Evolutionary conservation across 768 basidiomycete genomes (phyloP), one percentile per base, ranked within the genome.

Genomic region (Collybiopsis luxurians): DNA sequence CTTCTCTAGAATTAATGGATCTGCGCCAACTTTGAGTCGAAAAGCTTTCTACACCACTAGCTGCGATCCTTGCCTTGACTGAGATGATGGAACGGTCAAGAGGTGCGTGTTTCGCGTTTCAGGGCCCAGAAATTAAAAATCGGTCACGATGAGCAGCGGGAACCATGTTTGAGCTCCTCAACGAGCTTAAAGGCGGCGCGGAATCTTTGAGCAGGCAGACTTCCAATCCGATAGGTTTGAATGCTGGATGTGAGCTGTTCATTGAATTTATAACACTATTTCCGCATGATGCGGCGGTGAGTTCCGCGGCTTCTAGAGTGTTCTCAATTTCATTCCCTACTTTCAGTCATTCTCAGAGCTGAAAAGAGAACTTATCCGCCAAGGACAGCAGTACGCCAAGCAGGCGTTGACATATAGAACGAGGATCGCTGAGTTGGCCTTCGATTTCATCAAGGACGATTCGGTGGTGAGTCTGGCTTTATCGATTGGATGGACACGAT

Each of bases 391-490:
- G 64, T 96, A 92, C 71, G 88, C 83, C 28, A 69, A 80, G 45
- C 85, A 90, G 64, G 94, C 93, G 13, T 79, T 92, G 45, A 83
- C 88, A 43, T 98, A 92, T 77, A 84, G 95, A 56, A 82, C 83
- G 58, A 93, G 91, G 71, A 98, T 99, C 63, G 93, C 94, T 36
- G 82, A 88, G 59, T 79, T 94, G 21, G 85, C 89, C n/a, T 82
- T 93, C 47, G 87, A 87, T 45, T 98, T 98, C 76, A 92, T 98
- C 68, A 89, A 90, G 68, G 97, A 99, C 66, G 95, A 92, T 69
- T 93, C 91, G 7, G 90, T 93, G 67, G 92, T 89, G 68, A 65
- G 80, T 69, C 26, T 51, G 43, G 48, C 53, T 55, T 56, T 53
- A 21, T 53, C 46, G 30, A 58, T 36, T 55, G 30, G 52, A 53